Base-by-base conservation (phyloP, 228 moss, liverwort and hornwort species). In the Sphagnum magellanicum region DNA sequence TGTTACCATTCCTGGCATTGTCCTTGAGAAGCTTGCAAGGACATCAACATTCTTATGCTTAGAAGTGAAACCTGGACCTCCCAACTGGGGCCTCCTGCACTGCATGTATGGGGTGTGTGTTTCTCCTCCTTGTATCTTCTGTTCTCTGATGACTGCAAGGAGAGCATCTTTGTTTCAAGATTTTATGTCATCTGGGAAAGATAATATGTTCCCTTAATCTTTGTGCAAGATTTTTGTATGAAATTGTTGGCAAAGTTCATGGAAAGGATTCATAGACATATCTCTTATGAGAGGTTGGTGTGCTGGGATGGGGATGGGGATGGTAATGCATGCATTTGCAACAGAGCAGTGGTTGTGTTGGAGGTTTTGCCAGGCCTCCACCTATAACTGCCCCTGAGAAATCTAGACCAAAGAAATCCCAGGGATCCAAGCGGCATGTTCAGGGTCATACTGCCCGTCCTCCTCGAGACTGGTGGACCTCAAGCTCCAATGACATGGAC, bases 311-410 rank as follows among this genome's bases (percentile, higher is more conserved):
- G 63, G 70, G 53, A 60, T 59, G 74, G 66, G 71, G 63, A 72
- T 67, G 64, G 80, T 77, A 61, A 16, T 70, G 78, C 76, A 81
- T 88, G 91, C 81, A 79, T 88, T 96, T 86, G 91, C 75, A 91
- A 92, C 92, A 96, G 96, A 96, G 92, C 92, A 96, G 92, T 93
- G 96, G 93, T 90, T 97, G 96, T 81, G 90, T 97, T 78, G 91
- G 96, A 86, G 93, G 88, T 83, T 97, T 91, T 93, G 87, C 84
- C 80, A 97, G 91, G 74, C 93, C 96, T 79, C 91, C 91, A 68
- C 91, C 91, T 69, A 78, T 87, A 76, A 85, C 79, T 71, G 84
- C 90, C 9, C 76, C 89, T 60, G 96, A 93, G 62, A 81, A 81
- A 70, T 73, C 65, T 12, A 75, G 60, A 66, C 74, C 46, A 71